Conservation (phyloP, 225 moss, liverwort and hornwort species). For the Marchantia polymorpha region DNA sequence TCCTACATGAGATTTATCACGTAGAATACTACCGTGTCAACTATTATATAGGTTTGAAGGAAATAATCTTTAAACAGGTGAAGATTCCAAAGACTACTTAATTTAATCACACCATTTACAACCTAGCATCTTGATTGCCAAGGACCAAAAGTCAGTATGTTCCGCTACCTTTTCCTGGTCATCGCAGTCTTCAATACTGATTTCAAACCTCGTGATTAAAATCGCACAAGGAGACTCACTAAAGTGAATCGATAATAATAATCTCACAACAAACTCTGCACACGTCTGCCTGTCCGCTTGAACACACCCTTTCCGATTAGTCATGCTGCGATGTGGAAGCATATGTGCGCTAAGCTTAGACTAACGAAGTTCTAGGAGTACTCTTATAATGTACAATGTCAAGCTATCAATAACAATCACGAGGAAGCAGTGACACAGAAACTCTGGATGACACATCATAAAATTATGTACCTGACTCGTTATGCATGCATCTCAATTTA, state of each 20-base stretch:
- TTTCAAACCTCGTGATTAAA: background rate
- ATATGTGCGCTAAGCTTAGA: too few species aligned
- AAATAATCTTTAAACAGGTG: background rate
- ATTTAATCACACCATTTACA: constrained; percentile 1
- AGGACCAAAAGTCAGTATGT: too few species aligned
- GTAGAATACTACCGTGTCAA: too few species aligned
- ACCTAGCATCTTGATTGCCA: background rate
- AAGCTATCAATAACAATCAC: background rate
- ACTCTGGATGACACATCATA: background rate
- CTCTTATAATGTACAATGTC: background rate
- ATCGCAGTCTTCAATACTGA: too few species aligned
- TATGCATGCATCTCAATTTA: background rate
- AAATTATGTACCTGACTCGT: constrained; percentile 6
- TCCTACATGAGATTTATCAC: too few species aligned
- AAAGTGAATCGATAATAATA: background rate
- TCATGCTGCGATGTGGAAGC: background rate
- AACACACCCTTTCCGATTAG: background rate
- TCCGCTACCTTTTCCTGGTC: too few species aligned
- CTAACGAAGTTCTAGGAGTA: background rate
- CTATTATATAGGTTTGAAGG: too few species aligned
- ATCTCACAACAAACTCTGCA: background rate
- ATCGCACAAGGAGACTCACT: background rate
- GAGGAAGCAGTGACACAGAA: background rate
- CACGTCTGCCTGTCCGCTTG: background rate
- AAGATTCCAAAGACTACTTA: background rate